A percentile compares a stretch with the other conserved stretches of the same genome.
phyloP scores from a whole-genome alignment of 495 filamentous ascomycete genomes.

The Astrocystis sublimbata region DNA sequence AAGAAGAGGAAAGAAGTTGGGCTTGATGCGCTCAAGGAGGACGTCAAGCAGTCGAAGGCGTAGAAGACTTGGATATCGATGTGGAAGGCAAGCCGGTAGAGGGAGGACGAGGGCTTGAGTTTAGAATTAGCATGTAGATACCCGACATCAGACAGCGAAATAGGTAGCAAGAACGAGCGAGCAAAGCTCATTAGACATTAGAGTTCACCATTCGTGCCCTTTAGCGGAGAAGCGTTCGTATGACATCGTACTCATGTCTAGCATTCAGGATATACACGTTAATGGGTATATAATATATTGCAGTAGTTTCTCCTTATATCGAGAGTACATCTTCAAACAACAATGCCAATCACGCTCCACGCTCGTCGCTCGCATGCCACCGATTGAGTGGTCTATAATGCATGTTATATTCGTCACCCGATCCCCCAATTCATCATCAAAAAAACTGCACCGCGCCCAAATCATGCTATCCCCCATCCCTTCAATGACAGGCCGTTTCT shows the following conservation, averaged over 20 bases:
- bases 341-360: background rate
- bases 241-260: background rate
- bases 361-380: background rate
- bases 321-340: background rate
- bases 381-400: background rate
- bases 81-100: background rate
- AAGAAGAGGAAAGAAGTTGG: slow-evolving; percentile 49
- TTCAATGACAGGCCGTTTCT: slow-evolving; percentile 85
- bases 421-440: background rate
- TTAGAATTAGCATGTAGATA: background rate
- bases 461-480: background rate
- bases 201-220: no score
- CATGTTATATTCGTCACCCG: background rate
- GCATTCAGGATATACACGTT: no score
- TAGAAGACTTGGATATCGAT: slow-evolving; percentile 24
- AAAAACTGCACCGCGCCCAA: background rate
- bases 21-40: slow-evolving; percentile 59
- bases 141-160: background rate
- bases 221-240: background rate
- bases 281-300: no score
- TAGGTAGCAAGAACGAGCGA: background rate
- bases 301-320: no score
- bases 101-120: background rate
- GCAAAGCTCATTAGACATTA: background rate
- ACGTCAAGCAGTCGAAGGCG: slow-evolving; percentile 59